These are phyloP conservation scores for Claviceps fusiformis DNA, from an alignment of 2,329 filamentous ascomycete species.

Conservation along the genomic window DNA sequence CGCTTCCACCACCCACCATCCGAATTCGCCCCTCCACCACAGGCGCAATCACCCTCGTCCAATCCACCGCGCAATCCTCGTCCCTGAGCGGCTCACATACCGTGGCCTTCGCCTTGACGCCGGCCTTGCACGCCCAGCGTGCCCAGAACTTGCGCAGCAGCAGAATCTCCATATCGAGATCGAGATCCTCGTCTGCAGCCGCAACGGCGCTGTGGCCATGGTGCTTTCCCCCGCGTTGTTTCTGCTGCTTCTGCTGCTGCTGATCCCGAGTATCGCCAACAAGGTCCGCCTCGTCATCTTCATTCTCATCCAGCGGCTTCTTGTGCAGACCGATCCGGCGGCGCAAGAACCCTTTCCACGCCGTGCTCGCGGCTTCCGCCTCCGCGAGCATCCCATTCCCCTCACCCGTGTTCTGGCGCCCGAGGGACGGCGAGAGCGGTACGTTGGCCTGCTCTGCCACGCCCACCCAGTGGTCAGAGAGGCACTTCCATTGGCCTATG, in stretches of 20 bases:
- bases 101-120: constrained; percentile 41
- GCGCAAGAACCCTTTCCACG: constrained; percentile 25
- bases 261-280: neutral
- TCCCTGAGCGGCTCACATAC: constrained; percentile 42
- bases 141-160: constrained; percentile 55
- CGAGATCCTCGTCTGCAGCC: constrained; percentile 16
- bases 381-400: neutral
- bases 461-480: constrained; percentile 53
- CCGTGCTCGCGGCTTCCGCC: constrained; percentile 10
- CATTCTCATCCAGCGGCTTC: constrained; percentile 20
- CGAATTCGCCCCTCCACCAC: constrained; percentile 63
- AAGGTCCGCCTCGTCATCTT: constrained; percentile 30
- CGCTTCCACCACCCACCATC: constrained; percentile 20
- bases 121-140: constrained; percentile 60
- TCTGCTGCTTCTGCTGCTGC: neutral
- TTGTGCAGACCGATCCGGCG: constrained; percentile 21
- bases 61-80: constrained; percentile 50
- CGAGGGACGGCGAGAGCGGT: constrained; percentile 10
- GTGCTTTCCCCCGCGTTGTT: neutral
- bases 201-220: constrained; percentile 6
- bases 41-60: constrained; percentile 71
- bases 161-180: constrained; percentile 42
- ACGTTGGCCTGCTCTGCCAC: constrained; percentile 50
- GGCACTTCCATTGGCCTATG: constrained; percentile 64
- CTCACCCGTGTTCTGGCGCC: constrained; percentile 8